Evolutionary conservation across 2,329 filamentous ascomycete species (phyloP).

Genomic region (Curvularia spicifera): DNA sequence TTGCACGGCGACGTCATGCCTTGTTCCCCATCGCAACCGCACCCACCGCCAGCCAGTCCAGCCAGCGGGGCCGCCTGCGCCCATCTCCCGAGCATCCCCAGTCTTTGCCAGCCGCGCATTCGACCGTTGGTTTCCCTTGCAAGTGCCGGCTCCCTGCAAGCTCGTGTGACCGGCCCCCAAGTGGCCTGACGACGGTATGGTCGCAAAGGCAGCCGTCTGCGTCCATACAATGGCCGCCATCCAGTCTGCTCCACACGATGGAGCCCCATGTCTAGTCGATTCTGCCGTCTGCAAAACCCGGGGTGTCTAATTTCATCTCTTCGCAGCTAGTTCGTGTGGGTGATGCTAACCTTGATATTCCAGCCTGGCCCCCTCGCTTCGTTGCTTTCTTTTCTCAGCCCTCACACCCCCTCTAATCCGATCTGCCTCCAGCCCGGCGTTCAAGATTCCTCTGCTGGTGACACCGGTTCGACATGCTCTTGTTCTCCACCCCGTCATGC

Average conservation of each 20-base stretch:
- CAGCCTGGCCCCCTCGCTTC: slow-evolving; percentile 15
- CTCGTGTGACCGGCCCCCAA: slow-evolving; percentile 17
- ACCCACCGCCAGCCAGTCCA: slow-evolving; percentile 1
- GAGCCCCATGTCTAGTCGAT: slow-evolving; percentile 18
- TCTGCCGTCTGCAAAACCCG: slow-evolving; percentile 26
- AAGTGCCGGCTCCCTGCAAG: slow-evolving; percentile 7
- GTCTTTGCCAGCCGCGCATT: neutral
- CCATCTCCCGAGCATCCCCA: neutral
- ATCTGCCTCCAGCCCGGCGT: slow-evolving; percentile 9
- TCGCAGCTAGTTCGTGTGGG: slow-evolving; percentile 14
- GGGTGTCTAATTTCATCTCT: slow-evolving; percentile 16
- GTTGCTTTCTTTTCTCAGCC: slow-evolving; percentile 15
- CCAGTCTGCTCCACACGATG: neutral
- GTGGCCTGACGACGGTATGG: slow-evolving; percentile 19
- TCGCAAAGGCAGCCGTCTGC: slow-evolving; percentile 3
- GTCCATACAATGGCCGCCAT: neutral
- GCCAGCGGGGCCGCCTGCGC: slow-evolving; percentile 2
- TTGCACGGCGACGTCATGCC: slow-evolving; percentile 18
- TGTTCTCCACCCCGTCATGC: slow-evolving; percentile 33
- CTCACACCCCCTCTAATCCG: neutral
- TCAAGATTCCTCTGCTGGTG: slow-evolving; percentile 12
- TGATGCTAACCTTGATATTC: slow-evolving; percentile 17
- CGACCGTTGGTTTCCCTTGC: neutral
- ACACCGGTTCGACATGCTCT: slow-evolving; percentile 33
- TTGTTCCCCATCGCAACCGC: slow-evolving; percentile 5